Percentiles rank a stretch among this genome's conserved stretches.
Evolutionary conservation across 805 yeast species (phyloP).

Genomic region (Isabelozyma gotoi): DNA sequence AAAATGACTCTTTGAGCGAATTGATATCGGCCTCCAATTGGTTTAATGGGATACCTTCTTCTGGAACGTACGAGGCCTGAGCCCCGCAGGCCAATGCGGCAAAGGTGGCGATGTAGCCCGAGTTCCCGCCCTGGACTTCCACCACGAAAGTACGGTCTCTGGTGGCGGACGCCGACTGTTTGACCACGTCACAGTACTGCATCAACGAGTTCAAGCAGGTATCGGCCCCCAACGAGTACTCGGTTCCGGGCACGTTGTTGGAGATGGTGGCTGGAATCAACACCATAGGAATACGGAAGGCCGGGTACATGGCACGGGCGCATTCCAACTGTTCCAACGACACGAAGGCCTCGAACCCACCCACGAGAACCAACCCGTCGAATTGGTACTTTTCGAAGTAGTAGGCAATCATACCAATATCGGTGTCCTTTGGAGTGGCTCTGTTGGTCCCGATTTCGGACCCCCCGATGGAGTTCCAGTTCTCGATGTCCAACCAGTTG

Average conservation of each 20-base stretch:
- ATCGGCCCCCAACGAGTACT: slow-evolving; percentile 91
- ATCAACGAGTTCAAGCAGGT: slow-evolving; percentile 92
- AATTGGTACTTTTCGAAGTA: slow-evolving; percentile 85
- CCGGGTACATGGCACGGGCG: slow-evolving; percentile 78
- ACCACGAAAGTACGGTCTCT: slow-evolving; percentile 93
- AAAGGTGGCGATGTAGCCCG: slow-evolving; percentile 89
- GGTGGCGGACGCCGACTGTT: slow-evolving; percentile 92
- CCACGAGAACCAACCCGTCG: slow-evolving; percentile 88
- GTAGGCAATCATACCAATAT: slow-evolving; percentile 88
- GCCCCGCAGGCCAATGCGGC: slow-evolving; percentile 89
- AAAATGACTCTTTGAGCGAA: slow-evolving; percentile 65
- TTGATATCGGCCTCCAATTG: slow-evolving; percentile 76
- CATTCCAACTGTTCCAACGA: slow-evolving; percentile 78
- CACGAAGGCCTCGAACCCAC: slow-evolving; percentile 96
- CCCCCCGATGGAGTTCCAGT: slow-evolving; percentile 89
- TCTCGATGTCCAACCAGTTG: slow-evolving; percentile 82
- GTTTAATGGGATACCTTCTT: slow-evolving; percentile 66
- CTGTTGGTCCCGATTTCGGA: slow-evolving; percentile 97
- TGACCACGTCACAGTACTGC: slow-evolving; percentile 91
- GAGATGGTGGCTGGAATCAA: slow-evolving; percentile 94
- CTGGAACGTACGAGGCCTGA: slow-evolving; percentile 88
- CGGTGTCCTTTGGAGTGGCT: slow-evolving; percentile 70
- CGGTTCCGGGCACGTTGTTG: slow-evolving; percentile 98
- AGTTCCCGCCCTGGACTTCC: slow-evolving; percentile 97
- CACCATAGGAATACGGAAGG: slow-evolving; percentile 91